Conservation (phyloP, 1,284 basidiomycete species). For the Leccinum solheimii region DNA sequence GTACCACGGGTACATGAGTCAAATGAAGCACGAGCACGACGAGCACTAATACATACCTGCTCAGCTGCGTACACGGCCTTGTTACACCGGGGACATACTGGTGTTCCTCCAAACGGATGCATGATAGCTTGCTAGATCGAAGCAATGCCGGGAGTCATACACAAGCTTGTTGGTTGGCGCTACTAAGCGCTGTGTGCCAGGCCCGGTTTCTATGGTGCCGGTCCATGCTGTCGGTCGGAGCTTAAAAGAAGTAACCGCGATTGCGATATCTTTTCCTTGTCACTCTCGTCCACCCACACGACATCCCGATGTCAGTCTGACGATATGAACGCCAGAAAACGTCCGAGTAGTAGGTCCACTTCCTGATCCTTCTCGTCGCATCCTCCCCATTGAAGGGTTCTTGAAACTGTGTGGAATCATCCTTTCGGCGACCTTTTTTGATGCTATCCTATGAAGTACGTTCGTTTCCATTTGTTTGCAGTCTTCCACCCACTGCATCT, state of each 20-base stretch:
- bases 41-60: slow-evolving; percentile 50
- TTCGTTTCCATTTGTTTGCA: slow-evolving; percentile 23
- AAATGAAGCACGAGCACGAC: slow-evolving; percentile 2
- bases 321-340: slow-evolving; percentile 86
- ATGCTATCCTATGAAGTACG: neutral
- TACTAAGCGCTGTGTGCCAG: neutral
- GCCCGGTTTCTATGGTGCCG: neutral
- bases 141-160: neutral
- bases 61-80: slow-evolving; percentile 80
- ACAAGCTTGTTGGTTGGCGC: slow-evolving; percentile 4
- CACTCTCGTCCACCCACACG: slow-evolving; percentile 4
- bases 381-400: slow-evolving; percentile 40
- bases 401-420: slow-evolving; percentile 30
- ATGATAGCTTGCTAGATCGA: slow-evolving; percentile 38
- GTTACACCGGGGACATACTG: slow-evolving; percentile 63
- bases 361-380: slow-evolving; percentile 8
- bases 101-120: slow-evolving; percentile 67
- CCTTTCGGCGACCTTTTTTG: neutral
- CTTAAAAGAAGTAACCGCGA: slow-evolving; percentile 35
- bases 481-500: slow-evolving; percentile 5
- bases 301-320: slow-evolving; percentile 49
- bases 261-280: slow-evolving; percentile 32
- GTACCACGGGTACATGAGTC: slow-evolving; percentile 16
- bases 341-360: slow-evolving; percentile 68
- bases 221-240: slow-evolving; percentile 36